Percentiles rank a stretch among this genome's conserved stretches.
Evolutionary conservation across 768 basidiomycete genomes (phyloP).

Genomic region (Tylopilus cervinicoccineus): DNA sequence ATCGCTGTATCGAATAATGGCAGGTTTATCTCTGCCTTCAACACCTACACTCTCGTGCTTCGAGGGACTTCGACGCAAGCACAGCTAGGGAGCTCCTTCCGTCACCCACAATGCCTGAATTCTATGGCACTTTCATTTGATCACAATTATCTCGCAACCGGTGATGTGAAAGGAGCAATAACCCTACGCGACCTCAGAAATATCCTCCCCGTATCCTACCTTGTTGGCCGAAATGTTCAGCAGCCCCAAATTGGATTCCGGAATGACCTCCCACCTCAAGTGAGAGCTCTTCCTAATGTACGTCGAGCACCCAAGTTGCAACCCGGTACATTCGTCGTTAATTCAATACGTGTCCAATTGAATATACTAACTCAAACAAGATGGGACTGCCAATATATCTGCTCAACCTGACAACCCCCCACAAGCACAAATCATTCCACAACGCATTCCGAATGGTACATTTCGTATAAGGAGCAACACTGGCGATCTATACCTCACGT

Average conservation of each 20-base stretch:
- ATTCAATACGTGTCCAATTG: no score
- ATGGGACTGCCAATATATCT: no score
- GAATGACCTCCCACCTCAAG: not conserved
- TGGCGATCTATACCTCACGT: not conserved
- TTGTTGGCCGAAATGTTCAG: not conserved
- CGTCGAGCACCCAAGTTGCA: not conserved
- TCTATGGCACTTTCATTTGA: not conserved
- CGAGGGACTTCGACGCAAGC: not conserved
- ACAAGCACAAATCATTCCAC: not conserved
- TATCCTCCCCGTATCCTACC: not conserved
- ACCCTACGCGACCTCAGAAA: not conserved
- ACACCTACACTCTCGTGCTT: not conserved
- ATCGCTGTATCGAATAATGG: not conserved
- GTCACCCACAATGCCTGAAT: not conserved
- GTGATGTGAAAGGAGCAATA: not conserved
- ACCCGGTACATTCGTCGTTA: no score
- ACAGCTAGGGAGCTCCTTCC: not conserved
- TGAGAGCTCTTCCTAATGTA: not conserved
- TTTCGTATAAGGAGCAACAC: no score
- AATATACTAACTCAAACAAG: no score
- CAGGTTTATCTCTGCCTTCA: not conserved
- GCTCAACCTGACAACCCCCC: no score
- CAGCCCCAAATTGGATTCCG: not conserved
- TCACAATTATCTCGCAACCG: not conserved
- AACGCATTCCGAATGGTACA: not conserved